phyloP scores from a whole-genome alignment of 2,329 filamentous ascomycete genomes.

The Endocalyx cinctus region DNA sequence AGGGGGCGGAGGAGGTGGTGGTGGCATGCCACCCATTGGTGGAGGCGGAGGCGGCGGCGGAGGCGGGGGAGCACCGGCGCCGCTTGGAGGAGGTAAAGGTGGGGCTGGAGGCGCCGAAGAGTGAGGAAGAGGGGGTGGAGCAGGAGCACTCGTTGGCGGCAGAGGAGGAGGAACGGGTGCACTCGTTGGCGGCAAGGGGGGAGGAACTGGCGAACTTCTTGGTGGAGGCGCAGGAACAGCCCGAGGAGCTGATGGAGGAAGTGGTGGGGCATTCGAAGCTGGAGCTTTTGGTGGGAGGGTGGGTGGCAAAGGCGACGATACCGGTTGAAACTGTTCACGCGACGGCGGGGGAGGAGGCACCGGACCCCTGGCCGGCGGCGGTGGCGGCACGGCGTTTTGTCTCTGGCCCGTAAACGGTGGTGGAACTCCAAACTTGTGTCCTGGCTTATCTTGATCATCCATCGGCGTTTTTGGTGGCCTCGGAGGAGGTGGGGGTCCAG shows the following conservation, averaged over 20 bases:
- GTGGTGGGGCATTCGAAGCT: slow-evolving; percentile 34
- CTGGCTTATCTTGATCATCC: slow-evolving; percentile 55
- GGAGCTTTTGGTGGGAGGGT: slow-evolving; percentile 38
- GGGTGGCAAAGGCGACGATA: slow-evolving; percentile 31
- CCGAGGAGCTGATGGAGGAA: slow-evolving; percentile 41
- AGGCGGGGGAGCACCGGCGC: slow-evolving; percentile 14
- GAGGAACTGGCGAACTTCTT: slow-evolving; percentile 45
- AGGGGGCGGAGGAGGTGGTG: slow-evolving; percentile 31
- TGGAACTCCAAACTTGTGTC: slow-evolving; percentile 67
- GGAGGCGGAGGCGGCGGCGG: slow-evolving; percentile 12
- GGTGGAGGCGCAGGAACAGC: slow-evolving; percentile 49
- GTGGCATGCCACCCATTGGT: slow-evolving; percentile 16
- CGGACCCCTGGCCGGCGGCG: slow-evolving; percentile 65
- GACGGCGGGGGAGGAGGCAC: slow-evolving; percentile 69
- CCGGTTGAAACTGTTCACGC: slow-evolving; percentile 37
- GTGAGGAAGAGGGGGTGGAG: slow-evolving; percentile 7
- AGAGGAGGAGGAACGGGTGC: slow-evolving; percentile 18
- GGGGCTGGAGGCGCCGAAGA: slow-evolving; percentile 10
- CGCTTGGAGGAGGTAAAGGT: slow-evolving; percentile 10
- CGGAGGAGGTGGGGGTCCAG: slow-evolving; percentile 64
- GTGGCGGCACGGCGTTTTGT: slow-evolving; percentile 59
- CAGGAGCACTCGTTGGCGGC: slow-evolving; percentile 20
- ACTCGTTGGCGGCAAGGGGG: slow-evolving; percentile 15
- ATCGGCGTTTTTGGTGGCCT: slow-evolving; percentile 66
- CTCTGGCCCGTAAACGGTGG: slow-evolving; percentile 70